Conservation (phyloP, 306 rosid species). For the Pachyrhizus erosus region DNA sequence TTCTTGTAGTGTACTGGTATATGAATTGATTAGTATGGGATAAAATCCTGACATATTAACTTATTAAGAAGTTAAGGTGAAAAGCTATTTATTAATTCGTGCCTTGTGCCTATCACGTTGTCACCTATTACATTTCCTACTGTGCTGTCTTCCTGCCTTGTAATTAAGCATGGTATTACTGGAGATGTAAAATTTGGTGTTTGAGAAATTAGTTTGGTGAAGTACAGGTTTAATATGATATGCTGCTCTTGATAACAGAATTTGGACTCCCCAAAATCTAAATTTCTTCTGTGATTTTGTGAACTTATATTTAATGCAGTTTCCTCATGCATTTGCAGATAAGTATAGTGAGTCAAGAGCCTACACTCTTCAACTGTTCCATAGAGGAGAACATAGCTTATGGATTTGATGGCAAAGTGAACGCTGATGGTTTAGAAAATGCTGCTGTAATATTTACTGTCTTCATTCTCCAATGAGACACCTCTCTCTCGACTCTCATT, state of each 20-base stretch:
- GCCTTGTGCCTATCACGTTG: neutral
- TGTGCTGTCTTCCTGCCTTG: neutral
- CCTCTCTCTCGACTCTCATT: constrained; percentile 15
- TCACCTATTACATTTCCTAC: constrained; percentile 8
- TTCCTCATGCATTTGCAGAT: constrained; percentile 56
- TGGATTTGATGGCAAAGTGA: constrained; percentile 72
- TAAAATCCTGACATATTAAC: neutral
- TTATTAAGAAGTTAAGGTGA: constrained; percentile 4
- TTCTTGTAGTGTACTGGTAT: neutral
- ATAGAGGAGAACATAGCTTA: constrained; percentile 86
- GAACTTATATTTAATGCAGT: constrained; percentile 22
- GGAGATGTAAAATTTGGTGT: constrained; percentile 12
- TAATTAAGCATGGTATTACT: neutral
- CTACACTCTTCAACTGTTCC: constrained; percentile 79
- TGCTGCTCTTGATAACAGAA: constrained; percentile 25
- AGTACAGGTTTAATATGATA: constrained; percentile 10
- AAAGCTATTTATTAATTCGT: constrained; percentile 25
- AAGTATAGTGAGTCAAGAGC: constrained; percentile 87
- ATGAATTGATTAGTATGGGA: neutral
- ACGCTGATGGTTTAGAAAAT: constrained; percentile 56
- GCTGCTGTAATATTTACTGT: constrained; percentile 65
- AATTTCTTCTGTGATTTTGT: constrained; percentile 27
- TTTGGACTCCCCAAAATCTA: constrained; percentile 3
- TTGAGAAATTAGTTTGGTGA: constrained; percentile 1
- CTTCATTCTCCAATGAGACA: neutral